Evolutionary conservation across 2,329 filamentous ascomycete genomes (phyloP).

Genomic region (Aspergillus ochraceus): DNA sequence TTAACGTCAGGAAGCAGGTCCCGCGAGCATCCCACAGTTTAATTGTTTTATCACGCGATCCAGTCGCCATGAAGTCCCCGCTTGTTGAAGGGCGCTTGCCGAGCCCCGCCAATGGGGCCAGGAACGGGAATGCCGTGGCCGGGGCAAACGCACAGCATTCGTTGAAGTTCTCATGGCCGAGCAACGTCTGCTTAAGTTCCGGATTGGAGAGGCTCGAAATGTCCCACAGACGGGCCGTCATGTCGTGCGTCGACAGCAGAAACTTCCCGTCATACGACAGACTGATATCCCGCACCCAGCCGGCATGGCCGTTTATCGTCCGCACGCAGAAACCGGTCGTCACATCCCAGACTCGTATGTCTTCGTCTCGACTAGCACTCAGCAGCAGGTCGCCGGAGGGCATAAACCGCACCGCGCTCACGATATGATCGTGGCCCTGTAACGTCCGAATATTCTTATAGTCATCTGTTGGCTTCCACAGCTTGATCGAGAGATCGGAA

Average conservation of each 20-base stretch:
- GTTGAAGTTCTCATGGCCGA: slow-evolving; percentile 80
- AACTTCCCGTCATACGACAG: slow-evolving; percentile 81
- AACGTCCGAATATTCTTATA: slow-evolving; percentile 95
- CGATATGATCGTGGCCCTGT: slow-evolving; percentile 87
- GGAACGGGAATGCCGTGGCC: slow-evolving; percentile 68
- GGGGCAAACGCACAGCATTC: slow-evolving; percentile 86
- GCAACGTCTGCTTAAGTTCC: slow-evolving; percentile 73
- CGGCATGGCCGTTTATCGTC: slow-evolving; percentile 80
- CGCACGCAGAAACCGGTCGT: slow-evolving; percentile 90
- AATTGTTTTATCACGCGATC: slow-evolving; percentile 85
- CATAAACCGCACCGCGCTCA: slow-evolving; percentile 85
- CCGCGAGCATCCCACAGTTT: slow-evolving; percentile 82
- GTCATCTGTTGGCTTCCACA: slow-evolving; percentile 89
- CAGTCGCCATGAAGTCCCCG: slow-evolving; percentile 82
- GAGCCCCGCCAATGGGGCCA: slow-evolving; percentile 73
- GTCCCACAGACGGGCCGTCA: slow-evolving; percentile 82
- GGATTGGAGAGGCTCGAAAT: slow-evolving; percentile 58
- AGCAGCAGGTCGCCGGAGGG: slow-evolving; percentile 84
- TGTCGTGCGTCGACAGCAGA: slow-evolving; percentile 80
- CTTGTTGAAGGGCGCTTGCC: slow-evolving; percentile 75
- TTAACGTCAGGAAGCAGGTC: slow-evolving; percentile 75
- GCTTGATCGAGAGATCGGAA: slow-evolving; percentile 87
- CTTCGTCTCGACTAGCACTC: slow-evolving; percentile 81
- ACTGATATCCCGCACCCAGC: slow-evolving; percentile 87
- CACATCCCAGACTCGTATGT: slow-evolving; percentile 86